phyloP scores from a whole-genome alignment of 441 rosid species.

The Capsella rubella region DNA sequence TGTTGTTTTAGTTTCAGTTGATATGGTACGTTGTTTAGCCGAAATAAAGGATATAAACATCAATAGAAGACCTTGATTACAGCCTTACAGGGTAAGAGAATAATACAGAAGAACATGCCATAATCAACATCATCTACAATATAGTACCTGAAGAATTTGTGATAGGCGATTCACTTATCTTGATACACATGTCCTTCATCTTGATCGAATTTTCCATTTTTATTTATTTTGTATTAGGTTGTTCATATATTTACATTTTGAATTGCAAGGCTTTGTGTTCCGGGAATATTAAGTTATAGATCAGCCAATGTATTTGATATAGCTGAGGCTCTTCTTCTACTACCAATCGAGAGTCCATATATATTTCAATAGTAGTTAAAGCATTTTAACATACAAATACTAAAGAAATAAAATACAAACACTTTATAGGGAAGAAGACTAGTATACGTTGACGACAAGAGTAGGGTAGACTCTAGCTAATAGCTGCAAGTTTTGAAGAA shows the following conservation, averaged over 20 bases:
- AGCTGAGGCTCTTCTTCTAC: not conserved
- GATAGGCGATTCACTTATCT: not conserved
- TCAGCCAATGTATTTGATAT: not conserved
- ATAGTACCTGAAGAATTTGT: not conserved
- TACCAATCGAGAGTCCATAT: not conserved
- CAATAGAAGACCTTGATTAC: not conserved
- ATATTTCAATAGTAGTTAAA: slow-evolving; percentile 1
- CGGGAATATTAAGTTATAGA: not conserved
- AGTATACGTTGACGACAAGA: slow-evolving; percentile 47
- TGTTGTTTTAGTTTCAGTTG: not conserved
- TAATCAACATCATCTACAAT: not conserved
- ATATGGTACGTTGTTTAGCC: not conserved
- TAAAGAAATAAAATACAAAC: slow-evolving; percentile 3
- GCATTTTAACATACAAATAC: slow-evolving; percentile 20
- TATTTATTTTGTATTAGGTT: not conserved
- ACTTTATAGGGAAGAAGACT: slow-evolving; percentile 29
- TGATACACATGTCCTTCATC: not conserved
- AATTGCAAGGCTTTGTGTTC: not conserved
- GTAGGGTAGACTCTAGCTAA: slow-evolving; percentile 30
- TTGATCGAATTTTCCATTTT: not conserved
- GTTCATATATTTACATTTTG: not conserved
- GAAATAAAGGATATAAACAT: not conserved
- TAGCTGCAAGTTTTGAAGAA: slow-evolving; percentile 39
- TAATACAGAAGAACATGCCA: not conserved
- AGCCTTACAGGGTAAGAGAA: not conserved